These are phyloP conservation scores for Tremellales sp. DNA, from an alignment of 1,284 basidiomycete species.

Conservation along the genomic window DNA sequence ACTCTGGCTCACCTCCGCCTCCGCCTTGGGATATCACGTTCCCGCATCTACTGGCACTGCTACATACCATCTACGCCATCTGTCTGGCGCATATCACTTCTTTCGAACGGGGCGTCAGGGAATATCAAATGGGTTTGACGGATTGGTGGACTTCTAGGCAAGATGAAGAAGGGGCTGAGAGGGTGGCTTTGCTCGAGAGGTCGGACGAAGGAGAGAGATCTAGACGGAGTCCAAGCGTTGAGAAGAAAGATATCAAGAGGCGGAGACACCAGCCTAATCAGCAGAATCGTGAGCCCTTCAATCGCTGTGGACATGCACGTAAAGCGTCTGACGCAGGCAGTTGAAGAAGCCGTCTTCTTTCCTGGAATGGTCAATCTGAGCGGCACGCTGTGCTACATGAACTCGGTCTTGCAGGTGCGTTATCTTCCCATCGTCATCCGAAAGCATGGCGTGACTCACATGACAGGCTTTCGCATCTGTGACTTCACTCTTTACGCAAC, in stretches of 20 bases:
- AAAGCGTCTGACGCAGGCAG: not conserved
- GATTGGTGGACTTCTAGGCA: not conserved
- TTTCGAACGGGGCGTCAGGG: too few relatives aligned
- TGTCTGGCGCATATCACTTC: too few relatives aligned
- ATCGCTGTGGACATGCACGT: not conserved
- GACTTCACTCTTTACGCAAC: constrained; percentile 67
- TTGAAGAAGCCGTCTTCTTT: constrained; percentile 55
- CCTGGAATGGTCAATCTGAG: constrained; percentile 87
- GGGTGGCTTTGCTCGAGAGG: not conserved
- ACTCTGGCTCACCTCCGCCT: too few relatives aligned
- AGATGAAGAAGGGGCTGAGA: not conserved
- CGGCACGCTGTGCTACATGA: constrained; percentile 94
- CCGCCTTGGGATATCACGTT: too few relatives aligned
- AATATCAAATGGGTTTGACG: too few relatives aligned
- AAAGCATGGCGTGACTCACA: constrained; percentile 1
- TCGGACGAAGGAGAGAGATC: not conserved
- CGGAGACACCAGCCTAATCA: not conserved
- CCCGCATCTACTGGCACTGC: too few relatives aligned
- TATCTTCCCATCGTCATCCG: not conserved
- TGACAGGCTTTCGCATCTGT: constrained; percentile 77
- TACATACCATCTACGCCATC: too few relatives aligned
- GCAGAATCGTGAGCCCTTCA: not conserved
- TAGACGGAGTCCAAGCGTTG: not conserved
- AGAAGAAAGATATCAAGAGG: not conserved
- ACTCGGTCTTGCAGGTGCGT: constrained; percentile 80